Conservation (phyloP, 208 protist species). For the Tritrichomonas musculus region DNA sequence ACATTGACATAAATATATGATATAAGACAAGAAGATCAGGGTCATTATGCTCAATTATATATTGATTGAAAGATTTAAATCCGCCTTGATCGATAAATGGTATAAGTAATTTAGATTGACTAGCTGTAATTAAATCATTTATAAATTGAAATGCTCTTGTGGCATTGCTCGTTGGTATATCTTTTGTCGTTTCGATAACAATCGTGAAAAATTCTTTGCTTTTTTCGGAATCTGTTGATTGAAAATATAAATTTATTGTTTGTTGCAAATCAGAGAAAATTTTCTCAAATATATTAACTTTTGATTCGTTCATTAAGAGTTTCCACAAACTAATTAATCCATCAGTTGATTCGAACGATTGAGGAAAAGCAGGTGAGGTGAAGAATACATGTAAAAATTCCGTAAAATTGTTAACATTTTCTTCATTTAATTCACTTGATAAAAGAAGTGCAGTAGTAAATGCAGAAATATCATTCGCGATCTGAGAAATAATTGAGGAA, state of each 20-base stretch:
- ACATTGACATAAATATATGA: not conserved
- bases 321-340: not conserved
- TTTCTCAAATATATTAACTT: not conserved
- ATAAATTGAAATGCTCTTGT: not conserved
- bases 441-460: not conserved
- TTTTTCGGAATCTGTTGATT: not conserved
- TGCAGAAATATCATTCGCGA: not conserved
- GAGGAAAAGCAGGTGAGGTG: not conserved
- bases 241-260: not conserved
- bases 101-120: not conserved
- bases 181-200: not conserved
- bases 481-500: not conserved
- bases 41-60: not conserved
- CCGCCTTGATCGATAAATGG: not conserved
- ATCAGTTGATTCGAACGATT: not conserved
- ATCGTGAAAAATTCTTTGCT: not conserved
- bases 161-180: not conserved
- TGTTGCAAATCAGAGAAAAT: not conserved
- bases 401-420: not conserved
- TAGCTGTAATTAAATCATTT: not conserved
- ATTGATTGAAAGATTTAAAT: not conserved
- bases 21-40: not conserved
- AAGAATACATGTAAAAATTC: not conserved
- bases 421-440: not conserved
- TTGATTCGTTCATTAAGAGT: not conserved